These are phyloP conservation scores for Leucosporidium yakuticum DNA, from an alignment of 768 basidiomycete genomes.

Conservation along the genomic window DNA sequence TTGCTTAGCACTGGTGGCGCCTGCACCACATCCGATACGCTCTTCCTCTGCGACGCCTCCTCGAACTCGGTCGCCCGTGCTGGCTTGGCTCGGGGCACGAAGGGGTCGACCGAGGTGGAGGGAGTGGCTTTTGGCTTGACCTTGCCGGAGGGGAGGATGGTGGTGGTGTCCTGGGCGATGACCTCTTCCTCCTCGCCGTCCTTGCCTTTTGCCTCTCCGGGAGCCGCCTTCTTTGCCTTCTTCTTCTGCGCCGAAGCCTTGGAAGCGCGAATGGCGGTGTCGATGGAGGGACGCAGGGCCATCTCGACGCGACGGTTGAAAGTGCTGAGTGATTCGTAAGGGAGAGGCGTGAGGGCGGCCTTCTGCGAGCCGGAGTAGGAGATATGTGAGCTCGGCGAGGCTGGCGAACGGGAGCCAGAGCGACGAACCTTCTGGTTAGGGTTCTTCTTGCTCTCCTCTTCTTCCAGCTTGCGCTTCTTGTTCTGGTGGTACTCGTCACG, in stretches of 20 bases:
- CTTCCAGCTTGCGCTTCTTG: slow-evolving; percentile 30
- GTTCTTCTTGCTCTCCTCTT: slow-evolving; percentile 15
- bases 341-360: slow-evolving; percentile 9
- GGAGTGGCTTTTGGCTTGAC: slow-evolving; percentile 23
- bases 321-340: slow-evolving; percentile 32
- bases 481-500: slow-evolving; percentile 26
- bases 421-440: slow-evolving; percentile 11
- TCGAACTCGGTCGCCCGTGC: slow-evolving; percentile 28
- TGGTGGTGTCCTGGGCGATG: not conserved
- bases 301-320: slow-evolving; percentile 35
- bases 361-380: not conserved
- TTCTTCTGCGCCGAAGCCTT: slow-evolving; percentile 9
- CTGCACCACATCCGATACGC: slow-evolving; percentile 55
- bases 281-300: slow-evolving; percentile 24
- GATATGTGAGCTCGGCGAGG: too few relatives aligned
- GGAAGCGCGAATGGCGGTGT: slow-evolving; percentile 21
- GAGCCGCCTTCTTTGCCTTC: slow-evolving; percentile 8
- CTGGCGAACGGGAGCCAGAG: not conserved
- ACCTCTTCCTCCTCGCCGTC: slow-evolving; percentile 6
- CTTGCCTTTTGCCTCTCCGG: not conserved
- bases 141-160: not conserved
- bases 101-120: slow-evolving; percentile 27
- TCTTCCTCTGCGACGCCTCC: not conserved
- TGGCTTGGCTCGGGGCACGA: slow-evolving; percentile 10
- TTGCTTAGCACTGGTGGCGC: slow-evolving; percentile 62